Evolutionary conservation across 176 grass and related monocot species (phyloP).

Genomic region (Raddia distichophylla): DNA sequence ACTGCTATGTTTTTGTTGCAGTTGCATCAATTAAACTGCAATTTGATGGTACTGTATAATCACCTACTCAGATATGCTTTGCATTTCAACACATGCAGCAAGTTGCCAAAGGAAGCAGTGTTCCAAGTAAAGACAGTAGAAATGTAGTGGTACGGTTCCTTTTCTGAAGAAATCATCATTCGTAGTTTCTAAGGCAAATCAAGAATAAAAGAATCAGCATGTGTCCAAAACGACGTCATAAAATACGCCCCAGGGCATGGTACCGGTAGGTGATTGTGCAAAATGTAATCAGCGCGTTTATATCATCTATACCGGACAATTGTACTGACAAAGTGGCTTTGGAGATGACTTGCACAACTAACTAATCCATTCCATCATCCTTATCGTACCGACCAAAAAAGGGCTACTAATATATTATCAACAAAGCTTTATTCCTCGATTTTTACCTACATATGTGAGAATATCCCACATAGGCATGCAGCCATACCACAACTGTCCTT

Average conservation of each 20-base stretch:
- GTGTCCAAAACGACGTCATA: conserved; percentile 32
- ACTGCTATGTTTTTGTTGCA: conserved; percentile 13
- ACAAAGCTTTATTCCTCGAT: background rate
- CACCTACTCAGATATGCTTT: conserved; percentile 1
- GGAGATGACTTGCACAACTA: background rate
- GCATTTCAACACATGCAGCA: conserved; percentile 22
- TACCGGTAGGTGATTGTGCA: conserved; percentile 17
- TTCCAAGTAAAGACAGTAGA: conserved; percentile 13
- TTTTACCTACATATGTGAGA: background rate
- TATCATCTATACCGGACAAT: background rate
- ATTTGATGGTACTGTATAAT: background rate
- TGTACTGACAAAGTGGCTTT: background rate
- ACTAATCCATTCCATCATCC: background rate
- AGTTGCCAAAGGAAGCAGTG: background rate
- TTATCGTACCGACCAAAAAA: background rate
- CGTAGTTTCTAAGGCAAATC: conserved; percentile 55
- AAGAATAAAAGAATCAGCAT: conserved; percentile 44
- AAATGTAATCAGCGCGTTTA: conserved; percentile 17
- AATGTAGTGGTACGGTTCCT: conserved; percentile 16
- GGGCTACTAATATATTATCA: background rate
- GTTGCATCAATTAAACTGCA: conserved; percentile 4
- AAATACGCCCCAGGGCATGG: background rate
- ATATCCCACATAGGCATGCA: background rate
- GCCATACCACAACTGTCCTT: background rate
- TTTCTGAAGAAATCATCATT: conserved; percentile 35